A percentile compares a stretch with the other conserved stretches of the same genome.
Evolutionary conservation across 108 stramenopile genomes (phyloP).

Genomic region (Chaetoceros tenuissimus): DNA sequence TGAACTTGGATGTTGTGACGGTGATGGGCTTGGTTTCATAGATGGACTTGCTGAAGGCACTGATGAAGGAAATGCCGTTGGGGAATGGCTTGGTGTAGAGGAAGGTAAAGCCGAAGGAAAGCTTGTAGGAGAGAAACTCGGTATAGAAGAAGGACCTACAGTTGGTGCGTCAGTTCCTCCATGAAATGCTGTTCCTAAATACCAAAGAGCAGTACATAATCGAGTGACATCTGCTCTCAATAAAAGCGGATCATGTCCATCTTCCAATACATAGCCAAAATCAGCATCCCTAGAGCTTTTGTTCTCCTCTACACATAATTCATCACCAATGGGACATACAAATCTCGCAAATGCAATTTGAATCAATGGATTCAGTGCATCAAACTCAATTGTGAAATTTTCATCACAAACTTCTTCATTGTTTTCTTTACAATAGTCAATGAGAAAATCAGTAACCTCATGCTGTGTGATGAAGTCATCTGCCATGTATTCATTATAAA

Average conservation of each 20-base stretch:
- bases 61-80: too few relatives aligned
- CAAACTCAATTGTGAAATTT: not conserved
- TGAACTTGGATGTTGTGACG: too few relatives aligned
- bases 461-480: not conserved
- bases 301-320: not conserved
- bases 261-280: not conserved
- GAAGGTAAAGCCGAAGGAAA: too few relatives aligned
- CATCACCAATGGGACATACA: not conserved
- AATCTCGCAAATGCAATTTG: not conserved
- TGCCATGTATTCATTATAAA: not conserved
- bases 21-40: too few relatives aligned
- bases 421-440: not conserved
- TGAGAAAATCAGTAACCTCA: not conserved
- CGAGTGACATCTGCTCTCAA: not conserved
- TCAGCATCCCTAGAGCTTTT: not conserved
- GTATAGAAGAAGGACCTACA: not conserved
- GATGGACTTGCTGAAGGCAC: too few relatives aligned
- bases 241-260: not conserved
- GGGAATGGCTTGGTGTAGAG: too few relatives aligned
- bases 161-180: not conserved
- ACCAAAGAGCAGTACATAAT: not conserved
- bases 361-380: not conserved
- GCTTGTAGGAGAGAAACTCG: not conserved
- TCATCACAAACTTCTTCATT: not conserved
- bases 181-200: not conserved